Percentiles rank a stretch among this genome's conserved stretches.
These are phyloP conservation scores for Abrus pulchellus DNA, from an alignment of 306 rosid genomes.

Conservation along the genomic window DNA sequence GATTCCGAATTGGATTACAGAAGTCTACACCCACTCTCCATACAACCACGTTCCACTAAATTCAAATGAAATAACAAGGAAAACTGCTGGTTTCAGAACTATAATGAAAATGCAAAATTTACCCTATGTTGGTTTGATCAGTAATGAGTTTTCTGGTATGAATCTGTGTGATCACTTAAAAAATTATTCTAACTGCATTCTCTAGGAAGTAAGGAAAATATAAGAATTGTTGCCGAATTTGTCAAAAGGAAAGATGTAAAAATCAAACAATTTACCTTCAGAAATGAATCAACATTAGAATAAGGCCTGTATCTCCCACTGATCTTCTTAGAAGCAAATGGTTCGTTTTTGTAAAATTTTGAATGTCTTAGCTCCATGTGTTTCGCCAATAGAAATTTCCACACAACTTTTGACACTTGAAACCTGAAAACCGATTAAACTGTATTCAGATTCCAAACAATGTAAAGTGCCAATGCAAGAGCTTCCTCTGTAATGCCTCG, in stretches of 20 bases:
- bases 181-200: not conserved
- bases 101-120: not conserved
- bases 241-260: not conserved
- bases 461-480: conserved; percentile 10
- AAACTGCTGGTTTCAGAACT: conserved; percentile 11
- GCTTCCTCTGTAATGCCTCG: conserved; percentile 10
- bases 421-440: conserved; percentile 51
- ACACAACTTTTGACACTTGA: conserved; percentile 60
- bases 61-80: not conserved
- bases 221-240: not conserved
- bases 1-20: conserved; percentile 2
- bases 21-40: conserved; percentile 5
- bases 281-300: conserved; percentile 70
- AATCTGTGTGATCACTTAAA: conserved; percentile 1
- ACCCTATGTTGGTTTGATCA: conserved; percentile 6
- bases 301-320: conserved; percentile 66
- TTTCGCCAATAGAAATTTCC: conserved; percentile 58
- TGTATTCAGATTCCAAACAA: conserved; percentile 34
- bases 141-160: not conserved
- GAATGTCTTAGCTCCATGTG: conserved; percentile 54
- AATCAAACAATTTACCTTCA: conserved; percentile 53
- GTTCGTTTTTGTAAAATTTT: conserved; percentile 50
- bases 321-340: conserved; percentile 56
- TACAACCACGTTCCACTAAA: conserved; percentile 2
- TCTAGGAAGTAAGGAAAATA: not conserved